Base-by-base conservation (phyloP, 2,329 filamentous ascomycete species). In the Ciborinia camelliae region DNA sequence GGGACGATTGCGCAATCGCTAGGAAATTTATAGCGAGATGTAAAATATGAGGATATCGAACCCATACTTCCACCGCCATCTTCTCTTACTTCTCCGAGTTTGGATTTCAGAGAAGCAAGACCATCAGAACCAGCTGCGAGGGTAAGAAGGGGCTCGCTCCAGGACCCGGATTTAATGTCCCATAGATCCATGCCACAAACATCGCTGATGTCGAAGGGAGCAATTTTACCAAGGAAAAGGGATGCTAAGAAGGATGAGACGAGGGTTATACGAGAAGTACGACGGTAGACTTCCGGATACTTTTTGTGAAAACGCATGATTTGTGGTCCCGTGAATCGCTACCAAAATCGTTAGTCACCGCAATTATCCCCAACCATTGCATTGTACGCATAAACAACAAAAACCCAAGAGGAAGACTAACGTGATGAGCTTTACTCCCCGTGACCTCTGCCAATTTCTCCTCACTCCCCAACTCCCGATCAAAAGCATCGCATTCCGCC, bases 271-370 rank as follows among this genome's bases (percentile, higher is more conserved):
- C 92, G 87, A 14, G 87, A 82, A 0, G 95, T 97, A 37, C 86
- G 84, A 67, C 84, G 82, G 77, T 98, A 98, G 70, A 92, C 89
- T 5, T 90, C 84, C 0, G 94, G 91, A 69, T 93, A 85, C 69
- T 90, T 90, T 64, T 86, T 84, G 70, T 89, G 88, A 76, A 97
- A 92, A 15, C 93, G 86, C 77, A 97, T 85, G 72, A 99, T 98
- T 77, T 99, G 95, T 3, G 92, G 90, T n/a, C 95, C 95, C 32
- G 94, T 98, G 80, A 99, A 99, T 68, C 95, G 90, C 90, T 93
- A 71, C 30, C 1, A 50, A 41, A 20, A 14, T 57, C 8, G 62
- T 71, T 60, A 71, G 69, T 55, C 65, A 61, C 28, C 26, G 37
- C 7, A 23, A 28, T 20, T 14, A 9, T 32, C 26, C 8, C 26